A percentile compares a stretch with the other conserved stretches of the same genome.
Conservation (phyloP, 2,329 filamentous ascomycete genomes). For the Fusarium sp. region DNA sequence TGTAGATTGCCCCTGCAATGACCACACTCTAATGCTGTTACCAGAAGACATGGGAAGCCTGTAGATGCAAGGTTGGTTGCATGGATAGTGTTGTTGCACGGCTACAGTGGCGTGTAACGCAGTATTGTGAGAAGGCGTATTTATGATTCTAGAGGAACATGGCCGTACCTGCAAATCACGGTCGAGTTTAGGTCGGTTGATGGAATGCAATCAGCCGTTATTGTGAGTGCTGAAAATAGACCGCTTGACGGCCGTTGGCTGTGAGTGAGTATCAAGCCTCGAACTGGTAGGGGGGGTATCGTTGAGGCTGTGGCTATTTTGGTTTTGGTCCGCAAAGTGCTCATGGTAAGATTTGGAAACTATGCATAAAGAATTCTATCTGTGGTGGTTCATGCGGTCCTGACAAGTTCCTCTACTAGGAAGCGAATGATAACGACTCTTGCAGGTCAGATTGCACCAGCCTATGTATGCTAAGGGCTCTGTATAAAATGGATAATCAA, state of each 20-base stretch:
- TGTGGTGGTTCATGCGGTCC: no score
- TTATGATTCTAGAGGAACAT: neutral
- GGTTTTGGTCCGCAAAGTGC: no score
- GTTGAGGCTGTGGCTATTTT: no score
- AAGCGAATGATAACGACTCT: neutral
- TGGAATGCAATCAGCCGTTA: conserved; percentile 6
- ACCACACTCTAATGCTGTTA: conserved; percentile 5
- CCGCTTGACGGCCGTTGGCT: no score
- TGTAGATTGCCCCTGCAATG: conserved; percentile 13
- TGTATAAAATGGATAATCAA: neutral
- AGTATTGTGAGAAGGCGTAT: neutral
- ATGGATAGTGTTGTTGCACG: conserved; percentile 5
- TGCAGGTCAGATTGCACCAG: neutral
- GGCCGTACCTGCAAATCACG: neutral
- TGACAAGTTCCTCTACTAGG: no score
- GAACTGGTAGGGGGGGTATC: no score
- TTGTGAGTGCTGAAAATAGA: neutral
- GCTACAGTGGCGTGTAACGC: conserved; percentile 12
- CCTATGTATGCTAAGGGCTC: neutral
- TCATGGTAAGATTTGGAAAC: no score
- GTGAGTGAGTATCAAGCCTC: neutral
- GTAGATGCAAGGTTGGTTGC: conserved; percentile 18
- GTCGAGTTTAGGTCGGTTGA: neutral
- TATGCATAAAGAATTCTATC: no score
- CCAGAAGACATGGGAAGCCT: neutral